Conservation (phyloP, 1,139 yeast species). For the Keqinozyma sinolaborantium region DNA sequence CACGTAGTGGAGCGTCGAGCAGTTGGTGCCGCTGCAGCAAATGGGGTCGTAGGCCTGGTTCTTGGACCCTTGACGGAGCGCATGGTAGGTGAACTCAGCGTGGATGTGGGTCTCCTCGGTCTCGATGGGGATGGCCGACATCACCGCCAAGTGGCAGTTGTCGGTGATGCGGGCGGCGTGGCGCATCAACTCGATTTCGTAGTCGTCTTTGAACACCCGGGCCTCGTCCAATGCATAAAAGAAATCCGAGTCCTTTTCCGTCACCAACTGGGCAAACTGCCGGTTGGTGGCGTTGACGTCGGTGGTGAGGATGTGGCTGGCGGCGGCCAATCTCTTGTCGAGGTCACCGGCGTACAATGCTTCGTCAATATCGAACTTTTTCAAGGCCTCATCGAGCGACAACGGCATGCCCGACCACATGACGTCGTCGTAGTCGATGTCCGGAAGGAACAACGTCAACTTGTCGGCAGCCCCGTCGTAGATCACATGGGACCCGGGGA, state of each 20-base stretch:
- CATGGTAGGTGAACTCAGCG: slow-evolving; percentile 92
- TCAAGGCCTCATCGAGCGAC: slow-evolving; percentile 58
- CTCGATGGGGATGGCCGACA: slow-evolving; percentile 90
- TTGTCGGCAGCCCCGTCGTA: slow-evolving; percentile 53
- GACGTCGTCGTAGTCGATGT: slow-evolving; percentile 81
- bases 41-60: slow-evolving; percentile 89
- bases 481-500: slow-evolving; percentile 72
- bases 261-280: slow-evolving; percentile 26
- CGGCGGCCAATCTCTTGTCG: slow-evolving; percentile 6
- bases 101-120: slow-evolving; percentile 87
- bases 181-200: slow-evolving; percentile 70
- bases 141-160: slow-evolving; percentile 83
- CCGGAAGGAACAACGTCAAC: slow-evolving; percentile 73
- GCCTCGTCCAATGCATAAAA: slow-evolving; percentile 84
- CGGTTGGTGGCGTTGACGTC: slow-evolving; percentile 39
- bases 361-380: slow-evolving; percentile 74
- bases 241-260: slow-evolving; percentile 43
- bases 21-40: slow-evolving; percentile 89
- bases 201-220: slow-evolving; percentile 78
- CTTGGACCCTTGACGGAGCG: slow-evolving; percentile 90
- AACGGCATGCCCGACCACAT: slow-evolving; percentile 96
- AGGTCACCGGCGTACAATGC: slow-evolving; percentile 57
- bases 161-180: slow-evolving; percentile 85
- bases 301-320: slow-evolving; percentile 30
- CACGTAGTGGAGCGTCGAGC: slow-evolving; percentile 88